Evolutionary conservation across 225 moss, liverwort and hornwort genomes (phyloP), one percentile per base, ranked within the genome.

Genomic region (Antitrichia curtipendula): DNA sequence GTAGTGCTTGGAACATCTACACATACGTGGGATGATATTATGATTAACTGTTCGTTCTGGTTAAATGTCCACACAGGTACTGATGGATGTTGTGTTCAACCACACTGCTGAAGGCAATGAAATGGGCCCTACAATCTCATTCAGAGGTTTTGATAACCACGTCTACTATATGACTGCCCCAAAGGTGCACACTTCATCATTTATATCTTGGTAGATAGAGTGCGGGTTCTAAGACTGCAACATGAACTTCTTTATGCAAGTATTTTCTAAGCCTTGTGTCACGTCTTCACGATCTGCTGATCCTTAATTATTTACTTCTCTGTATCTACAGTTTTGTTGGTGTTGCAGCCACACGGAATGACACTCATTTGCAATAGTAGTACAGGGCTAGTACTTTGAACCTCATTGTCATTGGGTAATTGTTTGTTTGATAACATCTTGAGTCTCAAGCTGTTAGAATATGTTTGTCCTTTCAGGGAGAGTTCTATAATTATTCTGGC

Each of bases 31-130:
- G 80, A 68, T 80, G 83, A 62, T 84, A 45, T 80, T 71, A n/a
- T 62, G 45, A 62, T 60, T 82, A 47, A 85, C 13, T 63, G 10
- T 52, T 76, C 21, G 61, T 61, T 85, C 80, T 85, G 81, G 61
- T 76, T 81, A 53, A 71, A 88, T 85, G 82, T 74, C 66, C 56
- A 50, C 75, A 40, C 93, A 97, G 97, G 92, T 97, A 86, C 81
- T 97, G 82, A 97, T 97, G 97, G 97, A 97, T 91, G 95, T 97
- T 89, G 97, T 97, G 62, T 97, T 97, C 92, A 96, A 97, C 89
- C 97, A 97, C 86, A 97, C 97, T 88, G 97, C 97, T 83, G 97
- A 97, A 93, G 97, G 97, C 82, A 96, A 97, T 87, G 96, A 97
- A 93, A 96, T 96, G 96, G 97, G 97, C 71, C 97, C 96, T 20